These are phyloP conservation scores for Knoxia roxburghii DNA, from an alignment of 257 asterid genomes.

Conservation along the genomic window DNA sequence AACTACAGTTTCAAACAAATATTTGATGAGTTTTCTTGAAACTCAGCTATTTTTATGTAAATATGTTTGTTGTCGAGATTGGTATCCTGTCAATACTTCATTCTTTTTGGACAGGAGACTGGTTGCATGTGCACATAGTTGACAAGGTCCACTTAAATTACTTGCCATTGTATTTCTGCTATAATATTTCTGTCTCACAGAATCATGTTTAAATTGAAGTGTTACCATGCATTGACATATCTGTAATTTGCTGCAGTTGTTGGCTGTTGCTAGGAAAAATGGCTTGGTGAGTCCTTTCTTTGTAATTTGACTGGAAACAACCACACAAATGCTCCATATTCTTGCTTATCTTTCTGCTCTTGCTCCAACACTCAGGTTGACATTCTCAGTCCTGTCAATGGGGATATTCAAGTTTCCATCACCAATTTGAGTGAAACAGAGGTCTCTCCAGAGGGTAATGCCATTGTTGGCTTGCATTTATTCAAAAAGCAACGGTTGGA, in stretches of 20 bases:
- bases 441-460: conserved; percentile 39
- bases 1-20: neutral
- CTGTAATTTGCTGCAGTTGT: conserved; percentile 49
- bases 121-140: neutral
- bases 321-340: neutral
- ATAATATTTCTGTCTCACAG: neutral
- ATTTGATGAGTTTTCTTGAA: neutral
- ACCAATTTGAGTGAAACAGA: conserved; percentile 36
- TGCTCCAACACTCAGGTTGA: conserved; percentile 50
- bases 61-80: neutral
- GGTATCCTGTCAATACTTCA: neutral
- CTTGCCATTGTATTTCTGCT: neutral
- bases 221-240: conserved; percentile 1
- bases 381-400: conserved; percentile 62
- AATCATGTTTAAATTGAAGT: neutral
- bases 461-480: conserved; percentile 60
- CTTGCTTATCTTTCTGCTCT: conserved; percentile 4
- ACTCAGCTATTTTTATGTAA: neutral
- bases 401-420: conserved; percentile 50
- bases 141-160: neutral
- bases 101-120: neutral
- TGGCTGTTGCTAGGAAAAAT: conserved; percentile 70
- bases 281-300: conserved; percentile 56
- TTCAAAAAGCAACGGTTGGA: conserved; percentile 43
- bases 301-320: neutral